phyloP scores from a whole-genome alignment of 164 flowering plant genomes.

The Magnolia kwangsiensis region DNA sequence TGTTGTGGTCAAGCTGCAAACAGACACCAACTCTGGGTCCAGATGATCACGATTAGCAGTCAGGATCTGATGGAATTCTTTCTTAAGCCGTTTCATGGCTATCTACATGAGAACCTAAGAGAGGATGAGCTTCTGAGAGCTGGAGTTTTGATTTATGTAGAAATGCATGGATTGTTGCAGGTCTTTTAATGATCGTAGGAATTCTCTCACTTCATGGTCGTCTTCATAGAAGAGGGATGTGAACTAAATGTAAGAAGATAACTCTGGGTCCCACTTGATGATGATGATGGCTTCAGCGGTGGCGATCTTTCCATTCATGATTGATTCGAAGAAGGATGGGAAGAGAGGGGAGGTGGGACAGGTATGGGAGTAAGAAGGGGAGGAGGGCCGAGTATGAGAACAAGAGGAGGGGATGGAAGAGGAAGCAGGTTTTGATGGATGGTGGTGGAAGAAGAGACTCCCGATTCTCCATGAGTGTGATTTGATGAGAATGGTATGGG shows the following conservation, averaged over 20 bases:
- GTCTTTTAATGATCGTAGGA: slow-evolving; percentile 38
- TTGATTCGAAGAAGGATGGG: slow-evolving; percentile 26
- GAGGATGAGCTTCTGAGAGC: slow-evolving; percentile 24
- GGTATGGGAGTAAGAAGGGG: slow-evolving; percentile 7
- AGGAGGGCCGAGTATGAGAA: background rate
- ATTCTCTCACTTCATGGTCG: slow-evolving; percentile 52
- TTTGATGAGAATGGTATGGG: too few species aligned
- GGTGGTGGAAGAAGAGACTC: slow-evolving; percentile 10
- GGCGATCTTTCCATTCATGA: slow-evolving; percentile 36
- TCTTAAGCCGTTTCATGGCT: slow-evolving; percentile 64
- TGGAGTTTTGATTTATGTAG: slow-evolving; percentile 22
- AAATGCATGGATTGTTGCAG: slow-evolving; percentile 65
- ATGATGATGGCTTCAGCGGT: slow-evolving; percentile 45
- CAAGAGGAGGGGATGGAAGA: slow-evolving; percentile 9
- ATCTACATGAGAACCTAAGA: slow-evolving; percentile 56
- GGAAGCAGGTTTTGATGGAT: background rate
- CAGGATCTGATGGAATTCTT: slow-evolving; percentile 65
- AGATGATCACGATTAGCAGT: slow-evolving; percentile 53
- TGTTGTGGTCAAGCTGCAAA: slow-evolving; percentile 39
- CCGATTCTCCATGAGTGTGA: background rate
- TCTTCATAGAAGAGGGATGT: slow-evolving; percentile 38
- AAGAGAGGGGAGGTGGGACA: background rate
- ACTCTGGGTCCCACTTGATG: slow-evolving; percentile 53
- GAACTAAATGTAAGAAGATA: slow-evolving; percentile 15
- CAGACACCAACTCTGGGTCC: slow-evolving; percentile 45